phyloP scores from a whole-genome alignment of 1,139 yeast genomes.

The Komagataea norvegica region DNA sequence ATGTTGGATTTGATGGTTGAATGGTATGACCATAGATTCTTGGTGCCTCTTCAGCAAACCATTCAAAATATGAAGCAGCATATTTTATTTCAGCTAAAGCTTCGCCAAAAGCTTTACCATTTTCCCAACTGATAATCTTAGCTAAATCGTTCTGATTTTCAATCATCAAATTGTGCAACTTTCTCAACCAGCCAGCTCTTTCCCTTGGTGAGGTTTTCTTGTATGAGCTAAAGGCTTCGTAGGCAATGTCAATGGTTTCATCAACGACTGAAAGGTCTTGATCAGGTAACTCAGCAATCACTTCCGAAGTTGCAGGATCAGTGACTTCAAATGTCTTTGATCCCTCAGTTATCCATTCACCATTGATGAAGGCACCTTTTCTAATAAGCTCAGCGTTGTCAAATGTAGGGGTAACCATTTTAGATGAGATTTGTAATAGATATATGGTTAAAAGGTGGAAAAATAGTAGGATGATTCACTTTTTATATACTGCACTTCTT shows the following conservation, averaged over 20 bases:
- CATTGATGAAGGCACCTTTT: constrained; percentile 60
- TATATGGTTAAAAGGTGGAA: neutral
- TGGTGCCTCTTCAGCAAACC: constrained; percentile 88
- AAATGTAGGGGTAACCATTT: constrained; percentile 28
- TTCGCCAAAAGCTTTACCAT: constrained; percentile 77
- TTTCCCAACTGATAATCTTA: constrained; percentile 66
- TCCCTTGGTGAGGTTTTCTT: constrained; percentile 58
- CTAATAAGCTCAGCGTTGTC: constrained; percentile 54
- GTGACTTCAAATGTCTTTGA: constrained; percentile 56
- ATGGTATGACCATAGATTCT: constrained; percentile 69
- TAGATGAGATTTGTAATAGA: neutral
- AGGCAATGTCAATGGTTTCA: constrained; percentile 58
- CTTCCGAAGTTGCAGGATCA: constrained; percentile 70
- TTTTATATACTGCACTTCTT: too few species aligned
- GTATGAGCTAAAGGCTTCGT: constrained; percentile 54
- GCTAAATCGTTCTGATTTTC: constrained; percentile 75
- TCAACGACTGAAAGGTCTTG: constrained; percentile 47
- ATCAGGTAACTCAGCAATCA: constrained; percentile 53
- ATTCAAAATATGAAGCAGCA: constrained; percentile 77
- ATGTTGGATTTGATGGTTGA: constrained; percentile 52
- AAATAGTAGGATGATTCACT: too few species aligned
- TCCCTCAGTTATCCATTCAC: constrained; percentile 60
- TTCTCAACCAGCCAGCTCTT: constrained; percentile 61
- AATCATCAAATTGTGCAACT: constrained; percentile 55
- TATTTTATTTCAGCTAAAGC: constrained; percentile 72